These are phyloP conservation scores for Clonostachys rhizophaga DNA, from an alignment of 2,329 filamentous ascomycete genomes.

Conservation along the genomic window DNA sequence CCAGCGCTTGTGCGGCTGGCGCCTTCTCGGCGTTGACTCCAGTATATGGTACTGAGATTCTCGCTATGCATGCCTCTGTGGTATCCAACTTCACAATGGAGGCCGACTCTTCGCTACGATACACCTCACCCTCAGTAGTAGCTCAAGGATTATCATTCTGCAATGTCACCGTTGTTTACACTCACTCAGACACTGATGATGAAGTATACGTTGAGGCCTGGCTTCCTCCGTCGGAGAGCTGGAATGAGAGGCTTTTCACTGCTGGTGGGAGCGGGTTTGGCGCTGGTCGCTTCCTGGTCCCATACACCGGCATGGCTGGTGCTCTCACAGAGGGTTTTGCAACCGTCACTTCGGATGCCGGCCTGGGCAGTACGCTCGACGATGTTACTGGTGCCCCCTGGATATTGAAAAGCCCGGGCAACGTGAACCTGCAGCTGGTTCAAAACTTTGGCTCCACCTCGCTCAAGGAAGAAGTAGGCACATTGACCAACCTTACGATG, in stretches of 20 bases:
- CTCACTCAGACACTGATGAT: slow-evolving; percentile 2
- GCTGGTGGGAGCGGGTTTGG: slow-evolving; percentile 21
- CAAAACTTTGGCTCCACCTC: slow-evolving; percentile 14
- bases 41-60: slow-evolving; percentile 5
- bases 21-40: slow-evolving; percentile 4
- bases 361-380: background rate
- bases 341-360: slow-evolving; percentile 8
- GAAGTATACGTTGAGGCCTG: slow-evolving; percentile 7
- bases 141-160: slow-evolving; percentile 10
- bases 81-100: slow-evolving; percentile 6
- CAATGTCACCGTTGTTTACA: slow-evolving; percentile 9
- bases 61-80: slow-evolving; percentile 1
- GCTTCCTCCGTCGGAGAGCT: slow-evolving; percentile 11
- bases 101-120: slow-evolving; percentile 6
- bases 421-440: slow-evolving; percentile 11
- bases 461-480: slow-evolving; percentile 14
- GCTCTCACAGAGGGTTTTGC: slow-evolving; percentile 8
- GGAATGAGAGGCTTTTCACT: slow-evolving; percentile 20
- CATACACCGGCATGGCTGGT: slow-evolving; percentile 4
- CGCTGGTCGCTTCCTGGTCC: slow-evolving; percentile 9
- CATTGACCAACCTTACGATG: background rate
- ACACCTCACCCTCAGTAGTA: slow-evolving; percentile 12
- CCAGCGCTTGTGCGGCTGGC: slow-evolving; percentile 9
- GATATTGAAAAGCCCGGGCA: slow-evolving; percentile 7
- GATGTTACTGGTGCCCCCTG: background rate